Conservation (phyloP, 192 early-diverging fungal species). For the Linderina pennispora region DNA sequence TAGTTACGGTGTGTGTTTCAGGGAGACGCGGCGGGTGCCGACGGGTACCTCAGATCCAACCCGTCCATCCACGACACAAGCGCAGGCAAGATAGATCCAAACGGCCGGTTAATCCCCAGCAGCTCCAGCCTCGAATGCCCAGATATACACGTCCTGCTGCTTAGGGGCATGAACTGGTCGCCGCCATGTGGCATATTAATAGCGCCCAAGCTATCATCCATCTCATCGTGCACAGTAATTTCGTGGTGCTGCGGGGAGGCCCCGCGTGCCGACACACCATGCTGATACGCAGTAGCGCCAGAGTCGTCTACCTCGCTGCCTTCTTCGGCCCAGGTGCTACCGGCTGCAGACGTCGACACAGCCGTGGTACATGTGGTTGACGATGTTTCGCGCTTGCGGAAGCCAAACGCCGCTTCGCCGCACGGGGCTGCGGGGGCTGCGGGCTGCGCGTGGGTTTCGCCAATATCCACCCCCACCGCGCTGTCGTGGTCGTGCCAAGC, state of each 20-base stretch:
- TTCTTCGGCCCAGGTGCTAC: too few relatives aligned
- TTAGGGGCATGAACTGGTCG: too few relatives aligned
- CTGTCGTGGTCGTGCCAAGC: slow-evolving; percentile 28
- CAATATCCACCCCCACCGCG: slow-evolving; percentile 19
- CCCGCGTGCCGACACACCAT: neutral
- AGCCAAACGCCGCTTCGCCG: slow-evolving; percentile 1
- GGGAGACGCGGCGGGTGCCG: neutral
- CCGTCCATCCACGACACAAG: slow-evolving; percentile 45
- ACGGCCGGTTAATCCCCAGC: slow-evolving; percentile 31
- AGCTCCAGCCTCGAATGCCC: slow-evolving; percentile 1
- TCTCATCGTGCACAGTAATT: neutral
- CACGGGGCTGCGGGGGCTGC: neutral
- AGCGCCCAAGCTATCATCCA: too few relatives aligned
- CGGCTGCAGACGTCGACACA: too few relatives aligned
- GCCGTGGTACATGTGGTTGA: slow-evolving; percentile 22
- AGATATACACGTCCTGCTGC: neutral
- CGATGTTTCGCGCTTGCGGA: slow-evolving; percentile 25
- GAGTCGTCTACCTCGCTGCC: too few relatives aligned
- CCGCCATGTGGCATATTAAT: too few relatives aligned
- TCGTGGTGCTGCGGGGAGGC: neutral
- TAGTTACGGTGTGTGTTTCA: too few relatives aligned
- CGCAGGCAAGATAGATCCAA: slow-evolving; percentile 11
- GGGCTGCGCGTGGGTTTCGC: neutral
- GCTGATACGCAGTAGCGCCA: too few relatives aligned
- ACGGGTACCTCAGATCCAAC: slow-evolving; percentile 24